Base-by-base conservation (phyloP, 2,329 filamentous ascomycete genomes). In the Penicillium palitans region DNA sequence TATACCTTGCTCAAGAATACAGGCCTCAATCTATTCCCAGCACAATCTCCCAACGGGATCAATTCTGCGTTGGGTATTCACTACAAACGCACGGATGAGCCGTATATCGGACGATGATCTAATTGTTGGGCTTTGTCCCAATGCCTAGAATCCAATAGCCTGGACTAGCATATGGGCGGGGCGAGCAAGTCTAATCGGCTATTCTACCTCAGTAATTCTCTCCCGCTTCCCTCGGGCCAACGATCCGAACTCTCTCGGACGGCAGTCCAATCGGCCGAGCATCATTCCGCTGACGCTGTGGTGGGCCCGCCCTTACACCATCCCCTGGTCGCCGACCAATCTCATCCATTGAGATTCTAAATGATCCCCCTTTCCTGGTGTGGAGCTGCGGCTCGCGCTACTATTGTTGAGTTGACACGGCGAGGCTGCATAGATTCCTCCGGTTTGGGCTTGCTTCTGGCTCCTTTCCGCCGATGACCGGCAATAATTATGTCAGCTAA, bases 401-500 rank as follows among this genome's bases (percentile, higher is more conserved):
- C 21, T 46, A 61, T 59, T 54, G 55, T 59, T 53, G 52, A 55
- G 50, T 15, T 35, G 42, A 25, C 25, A 49, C 25, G 25, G 33
- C 41, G 24, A 50, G 35, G 15, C 25, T 24, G 9, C 27, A 17
- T 2, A 45, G 50, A 57, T 63, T 61, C 55, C 58, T 66, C 65
- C 63, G 63, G 46, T 61, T 58, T 54, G 46, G 25, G 29, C 12
- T 12, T 37, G 15, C 12, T 6, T 37, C 12, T 35, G 51, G 12
- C 21, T 12, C 27, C 15, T 55, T 60, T 61, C 46, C 61, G 64
- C 64, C 64, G 65, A 66, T 57, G 55, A 67, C 65, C 65, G 65
- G 65, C 58, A 46, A 44, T 66, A 44, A 48, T 21, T 27, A 25
- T 47, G 21, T 52, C 31, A 52, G 15, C 27, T 48, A 47, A 48